Conservation (phyloP, 306 rosid genomes). For the Hippophae tibetana region DNA sequence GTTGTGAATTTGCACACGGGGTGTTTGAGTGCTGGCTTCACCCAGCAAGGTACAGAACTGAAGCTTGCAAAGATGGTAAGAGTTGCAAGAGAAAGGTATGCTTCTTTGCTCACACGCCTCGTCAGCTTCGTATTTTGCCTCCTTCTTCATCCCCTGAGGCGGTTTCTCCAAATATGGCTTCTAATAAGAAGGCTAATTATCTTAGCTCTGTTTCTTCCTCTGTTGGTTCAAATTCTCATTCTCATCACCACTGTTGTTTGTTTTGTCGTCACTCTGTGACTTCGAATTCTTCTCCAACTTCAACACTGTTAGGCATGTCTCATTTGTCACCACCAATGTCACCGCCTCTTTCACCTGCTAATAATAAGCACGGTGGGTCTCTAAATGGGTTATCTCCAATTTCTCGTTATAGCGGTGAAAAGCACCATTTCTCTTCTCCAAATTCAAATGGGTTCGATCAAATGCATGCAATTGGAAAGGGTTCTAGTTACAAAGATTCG, state of each 20-base stretch:
- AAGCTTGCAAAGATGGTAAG: slow-evolving; percentile 87
- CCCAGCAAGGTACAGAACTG: slow-evolving; percentile 83
- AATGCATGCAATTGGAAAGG: not conserved
- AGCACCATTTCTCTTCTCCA: not conserved
- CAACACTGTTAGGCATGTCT: slow-evolving; percentile 55
- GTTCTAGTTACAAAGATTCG: slow-evolving; percentile 36
- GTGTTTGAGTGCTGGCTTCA: slow-evolving; percentile 94
- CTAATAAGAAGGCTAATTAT: slow-evolving; percentile 25
- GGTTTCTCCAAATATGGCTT: not conserved
- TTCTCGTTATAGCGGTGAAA: slow-evolving; percentile 10
- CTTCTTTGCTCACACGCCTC: slow-evolving; percentile 77
- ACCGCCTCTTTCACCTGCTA: slow-evolving; percentile 48
- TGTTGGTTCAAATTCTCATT: slow-evolving; percentile 15
- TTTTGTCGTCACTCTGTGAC: slow-evolving; percentile 30
- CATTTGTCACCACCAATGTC: slow-evolving; percentile 68
- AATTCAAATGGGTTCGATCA: slow-evolving; percentile 6
- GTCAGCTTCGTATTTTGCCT: slow-evolving; percentile 60
- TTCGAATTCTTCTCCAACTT: slow-evolving; percentile 52
- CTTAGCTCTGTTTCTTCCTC: slow-evolving; percentile 19
- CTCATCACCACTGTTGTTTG: slow-evolving; percentile 30
- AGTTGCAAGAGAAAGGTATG: slow-evolving; percentile 81
- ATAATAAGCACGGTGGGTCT: slow-evolving; percentile 15
- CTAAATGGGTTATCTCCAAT: slow-evolving; percentile 28
- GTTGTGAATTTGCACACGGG: slow-evolving; percentile 76
- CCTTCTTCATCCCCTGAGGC: slow-evolving; percentile 27